A percentile compares a stretch with the other conserved stretches of the same genome.
Conservation (phyloP, 805 yeast species). For the Wickerhamomyces silvicola region DNA sequence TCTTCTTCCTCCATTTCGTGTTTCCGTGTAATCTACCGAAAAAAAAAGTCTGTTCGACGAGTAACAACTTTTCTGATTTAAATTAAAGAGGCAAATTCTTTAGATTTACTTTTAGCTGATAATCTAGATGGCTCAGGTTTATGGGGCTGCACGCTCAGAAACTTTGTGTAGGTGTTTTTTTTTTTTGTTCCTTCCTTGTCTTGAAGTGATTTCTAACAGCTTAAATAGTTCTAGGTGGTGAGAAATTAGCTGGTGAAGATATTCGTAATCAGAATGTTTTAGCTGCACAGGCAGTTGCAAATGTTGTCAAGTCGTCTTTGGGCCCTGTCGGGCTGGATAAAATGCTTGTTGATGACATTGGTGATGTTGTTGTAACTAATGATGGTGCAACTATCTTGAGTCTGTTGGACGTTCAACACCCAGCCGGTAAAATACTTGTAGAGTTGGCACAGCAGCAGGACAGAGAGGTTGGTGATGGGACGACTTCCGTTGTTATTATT, state of each 20-base stretch:
- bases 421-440: conserved; percentile 95
- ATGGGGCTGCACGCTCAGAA: conserved; percentile 79
- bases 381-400: conserved; percentile 97
- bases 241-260: conserved; percentile 92
- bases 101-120: background rate
- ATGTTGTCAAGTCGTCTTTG: conserved; percentile 87
- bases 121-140: conserved; percentile 51
- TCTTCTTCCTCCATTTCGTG: conserved; percentile 1
- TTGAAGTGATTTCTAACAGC: conserved; percentile 7
- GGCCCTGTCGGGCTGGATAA: conserved; percentile 99
- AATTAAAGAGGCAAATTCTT: background rate
- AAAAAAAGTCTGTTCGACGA: background rate
- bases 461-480: conserved; percentile 97
- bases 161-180: conserved; percentile 52
- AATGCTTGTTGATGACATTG: conserved; percentile 98
- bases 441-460: conserved; percentile 99
- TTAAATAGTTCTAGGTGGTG: conserved; percentile 74
- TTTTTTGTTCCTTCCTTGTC: background rate
- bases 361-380: conserved; percentile 97
- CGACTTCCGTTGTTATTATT: conserved; percentile 94
- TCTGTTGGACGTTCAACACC: conserved; percentile 93
- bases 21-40: background rate
- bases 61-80: background rate
- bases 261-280: conserved; percentile 92
- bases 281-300: conserved; percentile 98